These are phyloP conservation scores for Capsicum rhomboideum DNA, from an alignment of 257 asterid genomes.

Conservation along the genomic window DNA sequence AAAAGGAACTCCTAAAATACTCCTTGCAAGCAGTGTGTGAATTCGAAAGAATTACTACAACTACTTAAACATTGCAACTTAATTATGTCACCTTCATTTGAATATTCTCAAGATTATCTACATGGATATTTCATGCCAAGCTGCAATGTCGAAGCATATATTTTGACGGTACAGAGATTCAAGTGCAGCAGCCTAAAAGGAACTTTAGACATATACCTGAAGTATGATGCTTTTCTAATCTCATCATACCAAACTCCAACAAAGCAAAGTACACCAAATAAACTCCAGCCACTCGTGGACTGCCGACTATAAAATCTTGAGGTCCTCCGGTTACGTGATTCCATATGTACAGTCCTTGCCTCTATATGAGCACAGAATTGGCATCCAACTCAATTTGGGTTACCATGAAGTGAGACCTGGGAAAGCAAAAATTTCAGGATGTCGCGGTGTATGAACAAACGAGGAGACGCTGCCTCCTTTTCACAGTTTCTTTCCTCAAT, in stretches of 20 bases:
- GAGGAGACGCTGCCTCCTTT: slow-evolving; percentile 21
- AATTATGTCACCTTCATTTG: neutral
- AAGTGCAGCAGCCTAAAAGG: slow-evolving; percentile 19
- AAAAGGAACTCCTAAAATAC: neutral
- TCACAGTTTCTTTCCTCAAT: slow-evolving; percentile 15
- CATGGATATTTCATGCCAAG: slow-evolving; percentile 3
- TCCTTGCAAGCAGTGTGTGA: neutral
- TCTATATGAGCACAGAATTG: slow-evolving; percentile 17
- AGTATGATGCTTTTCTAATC: slow-evolving; percentile 27
- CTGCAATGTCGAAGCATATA: slow-evolving; percentile 2
- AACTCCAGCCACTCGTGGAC: slow-evolving; percentile 16
- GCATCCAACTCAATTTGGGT: slow-evolving; percentile 13
- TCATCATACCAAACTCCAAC: slow-evolving; percentile 30
- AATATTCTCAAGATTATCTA: slow-evolving; percentile 1
- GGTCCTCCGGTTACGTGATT: slow-evolving; percentile 24
- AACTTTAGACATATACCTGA: slow-evolving; percentile 26
- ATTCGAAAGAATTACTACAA: neutral
- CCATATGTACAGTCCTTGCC: slow-evolving; percentile 43
- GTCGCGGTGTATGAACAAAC: slow-evolving; percentile 17
- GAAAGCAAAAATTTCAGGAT: slow-evolving; percentile 16
- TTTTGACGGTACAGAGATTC: slow-evolving; percentile 7
- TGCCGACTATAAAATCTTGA: slow-evolving; percentile 22
- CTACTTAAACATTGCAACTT: neutral
- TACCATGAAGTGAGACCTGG: slow-evolving; percentile 22
- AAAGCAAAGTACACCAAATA: slow-evolving; percentile 24